These are phyloP conservation scores for Lactarius pseudohatsudake DNA, from an alignment of 768 basidiomycete genomes.

Conservation along the genomic window DNA sequence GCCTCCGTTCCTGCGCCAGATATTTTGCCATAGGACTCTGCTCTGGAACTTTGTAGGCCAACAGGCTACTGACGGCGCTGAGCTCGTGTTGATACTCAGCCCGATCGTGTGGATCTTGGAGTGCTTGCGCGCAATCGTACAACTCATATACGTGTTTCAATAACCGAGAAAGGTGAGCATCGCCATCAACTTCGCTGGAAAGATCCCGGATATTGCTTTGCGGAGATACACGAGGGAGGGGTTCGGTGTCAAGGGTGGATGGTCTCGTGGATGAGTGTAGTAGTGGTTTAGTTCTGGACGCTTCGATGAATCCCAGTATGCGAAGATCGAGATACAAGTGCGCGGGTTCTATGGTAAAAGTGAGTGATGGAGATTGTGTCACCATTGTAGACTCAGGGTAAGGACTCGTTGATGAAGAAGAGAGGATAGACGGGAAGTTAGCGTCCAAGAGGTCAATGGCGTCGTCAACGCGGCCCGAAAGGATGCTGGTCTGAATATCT, in stretches of 20 bases:
- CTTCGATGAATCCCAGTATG: slow-evolving; percentile 85
- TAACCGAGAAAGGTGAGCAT: slow-evolving; percentile 49
- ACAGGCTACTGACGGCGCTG: slow-evolving; percentile 67
- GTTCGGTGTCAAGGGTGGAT: slow-evolving; percentile 15
- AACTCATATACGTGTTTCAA: slow-evolving; percentile 66
- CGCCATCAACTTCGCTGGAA: slow-evolving; percentile 32
- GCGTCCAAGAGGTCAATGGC: slow-evolving; percentile 64
- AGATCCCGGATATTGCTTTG: slow-evolving; percentile 33
- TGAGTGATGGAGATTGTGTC: slow-evolving; percentile 37
- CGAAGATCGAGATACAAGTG: slow-evolving; percentile 83
- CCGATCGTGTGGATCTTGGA: slow-evolving; percentile 57
- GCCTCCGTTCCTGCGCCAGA: slow-evolving; percentile 71
- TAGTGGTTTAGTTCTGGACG: slow-evolving; percentile 71
- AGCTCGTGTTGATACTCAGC: slow-evolving; percentile 68
- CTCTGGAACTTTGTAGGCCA: slow-evolving; percentile 84
- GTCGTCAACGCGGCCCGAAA: slow-evolving; percentile 72
- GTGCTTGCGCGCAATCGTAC: slow-evolving; percentile 55
- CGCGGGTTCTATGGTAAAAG: slow-evolving; percentile 67
- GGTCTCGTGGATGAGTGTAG: slow-evolving; percentile 37
- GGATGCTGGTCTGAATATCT: slow-evolving; percentile 73
- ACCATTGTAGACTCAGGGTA: slow-evolving; percentile 1
- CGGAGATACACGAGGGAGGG: slow-evolving; percentile 22
- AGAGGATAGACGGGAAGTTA: slow-evolving; percentile 75
- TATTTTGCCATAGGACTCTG: slow-evolving; percentile 74
- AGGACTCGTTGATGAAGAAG: slow-evolving; percentile 14